phyloP scores from a whole-genome alignment of 768 basidiomycete genomes.

The Filobasidium floriforme region DNA sequence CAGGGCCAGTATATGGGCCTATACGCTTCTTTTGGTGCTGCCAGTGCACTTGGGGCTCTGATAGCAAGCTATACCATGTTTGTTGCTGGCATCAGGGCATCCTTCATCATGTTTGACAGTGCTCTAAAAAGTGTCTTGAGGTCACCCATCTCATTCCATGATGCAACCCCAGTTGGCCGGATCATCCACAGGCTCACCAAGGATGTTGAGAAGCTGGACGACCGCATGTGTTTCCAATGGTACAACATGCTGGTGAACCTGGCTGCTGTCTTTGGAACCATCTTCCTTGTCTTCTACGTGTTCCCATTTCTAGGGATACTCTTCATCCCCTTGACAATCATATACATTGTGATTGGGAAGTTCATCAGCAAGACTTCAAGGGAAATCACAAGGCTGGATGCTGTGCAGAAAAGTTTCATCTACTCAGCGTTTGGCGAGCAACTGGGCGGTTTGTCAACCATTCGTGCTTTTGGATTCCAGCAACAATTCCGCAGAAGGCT shows the following conservation, averaged over 20 bases:
- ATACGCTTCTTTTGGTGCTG: constrained; percentile 49
- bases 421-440: constrained; percentile 25
- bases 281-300: constrained; percentile 37
- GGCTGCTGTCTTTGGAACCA: constrained; percentile 33
- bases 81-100: constrained; percentile 45
- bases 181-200: constrained; percentile 42
- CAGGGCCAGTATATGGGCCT: constrained; percentile 63
- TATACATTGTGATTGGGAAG: constrained; percentile 11
- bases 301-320: constrained; percentile 35
- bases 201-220: constrained; percentile 34
- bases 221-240: too few species aligned
- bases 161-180: constrained; percentile 52
- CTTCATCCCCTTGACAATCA: constrained; percentile 31
- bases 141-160: constrained; percentile 62
- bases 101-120: constrained; percentile 52
- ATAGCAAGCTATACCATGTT: constrained; percentile 30
- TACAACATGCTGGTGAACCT: constrained; percentile 1
- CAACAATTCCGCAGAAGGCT: constrained; percentile 20
- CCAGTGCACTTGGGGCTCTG: constrained; percentile 52
- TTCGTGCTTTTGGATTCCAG: constrained; percentile 24
- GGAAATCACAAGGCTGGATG: constrained; percentile 28
- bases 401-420: constrained; percentile 20
- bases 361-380: constrained; percentile 24
- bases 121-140: constrained; percentile 56
- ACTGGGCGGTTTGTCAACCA: constrained; percentile 3